Evolutionary conservation across 177 flowering plant species (phyloP).

Genomic region (Vitis hybrid): DNA sequence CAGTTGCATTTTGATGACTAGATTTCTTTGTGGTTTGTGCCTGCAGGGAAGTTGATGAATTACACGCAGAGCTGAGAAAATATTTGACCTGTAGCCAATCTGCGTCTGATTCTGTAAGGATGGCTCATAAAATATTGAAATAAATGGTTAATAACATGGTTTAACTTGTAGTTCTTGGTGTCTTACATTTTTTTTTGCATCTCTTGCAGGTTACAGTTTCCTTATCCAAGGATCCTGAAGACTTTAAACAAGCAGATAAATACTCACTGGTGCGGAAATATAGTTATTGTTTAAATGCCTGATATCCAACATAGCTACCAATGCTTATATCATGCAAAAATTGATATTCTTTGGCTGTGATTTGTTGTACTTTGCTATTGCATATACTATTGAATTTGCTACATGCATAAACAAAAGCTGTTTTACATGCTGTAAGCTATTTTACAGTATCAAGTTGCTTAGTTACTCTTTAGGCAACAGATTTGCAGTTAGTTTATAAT

Average conservation of each 20-base stretch:
- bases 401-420: background rate
- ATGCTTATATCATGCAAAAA: background rate
- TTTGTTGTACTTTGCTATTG: background rate
- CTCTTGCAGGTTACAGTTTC: conserved; percentile 30
- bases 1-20: background rate
- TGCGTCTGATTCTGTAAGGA: conserved; percentile 37
- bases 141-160: conserved; percentile 6
- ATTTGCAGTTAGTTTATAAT: background rate
- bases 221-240: conserved; percentile 23
- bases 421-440: background rate
- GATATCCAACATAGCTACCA: background rate
- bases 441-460: background rate
- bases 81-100: conserved; percentile 22
- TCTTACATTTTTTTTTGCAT: conserved; percentile 4
- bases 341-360: background rate
- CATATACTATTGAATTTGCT: background rate
- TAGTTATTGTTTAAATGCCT: background rate
- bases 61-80: conserved; percentile 38
- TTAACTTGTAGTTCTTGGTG: conserved; percentile 2
- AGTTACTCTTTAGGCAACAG: background rate
- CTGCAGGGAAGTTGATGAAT: conserved; percentile 62
- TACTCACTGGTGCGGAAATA: conserved; percentile 28
- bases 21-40: conserved; percentile 10
- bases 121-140: conserved; percentile 4
- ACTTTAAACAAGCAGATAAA: conserved; percentile 20